phyloP scores from a whole-genome alignment of 2,329 filamentous ascomycete genomes.

The Alternaria sp. region DNA sequence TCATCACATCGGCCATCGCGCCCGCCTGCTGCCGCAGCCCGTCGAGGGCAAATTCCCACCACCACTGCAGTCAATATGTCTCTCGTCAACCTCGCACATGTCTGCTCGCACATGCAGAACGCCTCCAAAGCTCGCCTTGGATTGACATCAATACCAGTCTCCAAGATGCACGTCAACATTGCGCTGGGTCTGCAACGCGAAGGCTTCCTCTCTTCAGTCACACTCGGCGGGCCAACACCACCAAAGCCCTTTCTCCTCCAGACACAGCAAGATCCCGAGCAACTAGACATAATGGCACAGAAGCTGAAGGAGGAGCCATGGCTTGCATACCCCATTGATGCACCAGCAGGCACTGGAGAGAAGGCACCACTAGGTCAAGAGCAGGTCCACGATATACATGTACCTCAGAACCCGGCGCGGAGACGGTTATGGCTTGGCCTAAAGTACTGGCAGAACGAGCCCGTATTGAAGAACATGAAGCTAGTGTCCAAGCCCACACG shows the following conservation, averaged over 20 bases:
- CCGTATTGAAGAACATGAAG: constrained; percentile 74
- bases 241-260: constrained; percentile 48
- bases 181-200: constrained; percentile 80
- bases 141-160: constrained; percentile 82
- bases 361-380: constrained; percentile 30
- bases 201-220: constrained; percentile 83
- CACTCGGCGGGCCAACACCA: constrained; percentile 72
- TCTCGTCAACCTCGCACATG: constrained; percentile 77
- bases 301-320: constrained; percentile 54
- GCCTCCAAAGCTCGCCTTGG: constrained; percentile 83
- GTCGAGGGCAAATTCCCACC: constrained; percentile 36
- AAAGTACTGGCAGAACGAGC: constrained; percentile 87
- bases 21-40: constrained; percentile 31
- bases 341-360: constrained; percentile 6
- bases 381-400: constrained; percentile 33
- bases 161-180: constrained; percentile 80
- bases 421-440: constrained; percentile 86
- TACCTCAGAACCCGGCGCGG: constrained; percentile 70
- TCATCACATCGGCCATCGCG: constrained; percentile 14
- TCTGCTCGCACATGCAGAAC: constrained; percentile 93
- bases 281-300: constrained; percentile 41
- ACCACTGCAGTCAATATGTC: constrained; percentile 63
- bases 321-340: constrained; percentile 39
- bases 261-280: constrained; percentile 37
- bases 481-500: constrained; percentile 79